Conservation (phyloP, 768 basidiomycete species). For the Lactarius quietus region DNA sequence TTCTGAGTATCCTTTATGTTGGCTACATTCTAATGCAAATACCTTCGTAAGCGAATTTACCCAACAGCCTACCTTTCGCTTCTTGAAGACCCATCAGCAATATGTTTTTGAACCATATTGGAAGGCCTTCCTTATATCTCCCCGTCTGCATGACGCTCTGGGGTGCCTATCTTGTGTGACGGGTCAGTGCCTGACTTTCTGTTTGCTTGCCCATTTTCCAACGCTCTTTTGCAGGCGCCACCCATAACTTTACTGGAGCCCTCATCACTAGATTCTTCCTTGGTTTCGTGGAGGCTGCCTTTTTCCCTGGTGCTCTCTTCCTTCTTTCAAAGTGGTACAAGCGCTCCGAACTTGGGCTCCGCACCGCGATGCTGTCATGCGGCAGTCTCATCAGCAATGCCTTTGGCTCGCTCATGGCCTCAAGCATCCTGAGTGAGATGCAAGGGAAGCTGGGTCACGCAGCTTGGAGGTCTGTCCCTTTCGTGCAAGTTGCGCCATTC, state of each 20-base stretch:
- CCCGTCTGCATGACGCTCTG: conserved; percentile 66
- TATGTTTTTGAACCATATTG: conserved; percentile 64
- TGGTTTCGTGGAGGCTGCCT: conserved; percentile 57
- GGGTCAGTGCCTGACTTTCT: conserved; percentile 30
- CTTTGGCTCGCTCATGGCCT: conserved; percentile 75
- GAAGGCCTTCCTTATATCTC: conserved; percentile 65
- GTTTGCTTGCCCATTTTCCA: not conserved
- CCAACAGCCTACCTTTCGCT: not conserved
- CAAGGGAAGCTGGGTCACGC: conserved; percentile 62
- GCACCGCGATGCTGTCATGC: conserved; percentile 65
- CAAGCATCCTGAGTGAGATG: conserved; percentile 70
- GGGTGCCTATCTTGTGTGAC: conserved; percentile 50
- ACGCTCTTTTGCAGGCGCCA: conserved; percentile 16
- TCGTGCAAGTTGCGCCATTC: conserved; percentile 8
- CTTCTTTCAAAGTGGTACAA: conserved; percentile 72
- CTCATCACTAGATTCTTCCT: conserved; percentile 71
- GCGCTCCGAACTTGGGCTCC: conserved; percentile 61
- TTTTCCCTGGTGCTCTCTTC: conserved; percentile 66
- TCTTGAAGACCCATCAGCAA: conserved; percentile 43
- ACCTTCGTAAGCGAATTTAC: conserved; percentile 52
- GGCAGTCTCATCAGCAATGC: conserved; percentile 79
- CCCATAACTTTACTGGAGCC: conserved; percentile 49
- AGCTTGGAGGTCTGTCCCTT: conserved; percentile 60
- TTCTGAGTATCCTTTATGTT: conserved; percentile 64
- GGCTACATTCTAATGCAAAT: conserved; percentile 80